Base-by-base conservation (phyloP, 495 filamentous ascomycete genomes). In the Ramalina peruviana region DNA sequence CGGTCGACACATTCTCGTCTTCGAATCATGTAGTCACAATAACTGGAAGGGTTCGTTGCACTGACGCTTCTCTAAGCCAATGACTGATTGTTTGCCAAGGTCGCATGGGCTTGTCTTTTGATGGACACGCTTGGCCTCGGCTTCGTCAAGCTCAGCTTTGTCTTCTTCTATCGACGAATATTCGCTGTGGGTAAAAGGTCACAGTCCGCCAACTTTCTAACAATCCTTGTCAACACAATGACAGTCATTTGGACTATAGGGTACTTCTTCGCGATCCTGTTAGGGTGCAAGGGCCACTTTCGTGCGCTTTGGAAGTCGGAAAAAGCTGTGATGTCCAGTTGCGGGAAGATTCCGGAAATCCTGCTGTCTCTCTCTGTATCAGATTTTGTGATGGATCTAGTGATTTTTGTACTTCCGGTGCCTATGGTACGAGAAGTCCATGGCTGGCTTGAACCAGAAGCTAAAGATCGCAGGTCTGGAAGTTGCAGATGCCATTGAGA, bases 191-290 rank as follows among this genome's bases (percentile, higher is more conserved):
- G 30, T 11, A 0, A 13, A 2, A 33, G 30, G 30, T 33, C 30
- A 0, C 30, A 11, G 30, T 0, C 30, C 0, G 0, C 3, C 30
- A 33, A 33, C 3, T 6, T 0, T 0, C 30, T 33, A 6, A 33
- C 30, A 1, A 33, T 33, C 3, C 30, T 33, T 30, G 12, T 53
- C 21, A 50, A 21, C 21, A 36, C 16, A 21, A 3, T 53, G n/a
- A 42, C 41, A 1, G 7, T 37, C 0, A 15, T 27, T 3, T 53
- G 51, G 51, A 53, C 20, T 1, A 36, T 52, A 11, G 37, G 45
- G 1, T 53, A 49, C 51, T 53, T 53, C 51, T 53, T 53, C 41
- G 46, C 46, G 0, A n/a, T 53, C 10, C 2, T 53, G 10, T 42
- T 49, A 11, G 46, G 20, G 13, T 53, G 51, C 45, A 46, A 23